Evolutionary conservation across 345 rosid species (phyloP).

Genomic region (Dimocarpus longan): DNA sequence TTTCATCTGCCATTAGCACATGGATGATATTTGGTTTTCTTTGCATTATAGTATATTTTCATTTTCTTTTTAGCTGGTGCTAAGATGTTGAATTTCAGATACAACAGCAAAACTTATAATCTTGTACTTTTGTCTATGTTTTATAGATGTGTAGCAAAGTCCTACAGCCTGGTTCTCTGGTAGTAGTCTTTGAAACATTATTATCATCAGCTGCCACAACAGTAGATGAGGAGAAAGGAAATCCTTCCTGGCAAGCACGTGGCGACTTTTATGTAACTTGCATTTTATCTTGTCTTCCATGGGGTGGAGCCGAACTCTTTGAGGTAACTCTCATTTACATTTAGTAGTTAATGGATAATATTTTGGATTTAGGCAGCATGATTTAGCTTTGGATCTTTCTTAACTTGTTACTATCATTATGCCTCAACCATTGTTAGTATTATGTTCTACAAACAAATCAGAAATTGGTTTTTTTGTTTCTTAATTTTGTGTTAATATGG

Average conservation of each 20-base stretch:
- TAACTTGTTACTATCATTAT: background rate
- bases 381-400: slow-evolving; percentile 12
- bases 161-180: slow-evolving; percentile 84
- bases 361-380: slow-evolving; percentile 16
- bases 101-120: background rate
- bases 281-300: slow-evolving; percentile 92
- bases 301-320: slow-evolving; percentile 96
- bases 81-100: background rate
- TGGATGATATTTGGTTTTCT: background rate
- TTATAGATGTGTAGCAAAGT: slow-evolving; percentile 94
- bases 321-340: slow-evolving; percentile 56
- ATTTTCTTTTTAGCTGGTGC: background rate
- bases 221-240: slow-evolving; percentile 97
- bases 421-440: background rate
- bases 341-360: slow-evolving; percentile 9
- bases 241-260: slow-evolving; percentile 93
- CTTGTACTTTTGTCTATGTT: slow-evolving; percentile 8
- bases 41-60: background rate
- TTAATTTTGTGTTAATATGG: background rate
- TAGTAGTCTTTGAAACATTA: slow-evolving; percentile 80
- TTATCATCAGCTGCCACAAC: slow-evolving; percentile 96
- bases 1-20: background rate
- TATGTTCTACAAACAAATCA: background rate
- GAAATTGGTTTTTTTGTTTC: background rate
- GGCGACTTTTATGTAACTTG: slow-evolving; percentile 93